Conservation (phyloP, 768 basidiomycete species). For the Serendipita vermifera region DNA sequence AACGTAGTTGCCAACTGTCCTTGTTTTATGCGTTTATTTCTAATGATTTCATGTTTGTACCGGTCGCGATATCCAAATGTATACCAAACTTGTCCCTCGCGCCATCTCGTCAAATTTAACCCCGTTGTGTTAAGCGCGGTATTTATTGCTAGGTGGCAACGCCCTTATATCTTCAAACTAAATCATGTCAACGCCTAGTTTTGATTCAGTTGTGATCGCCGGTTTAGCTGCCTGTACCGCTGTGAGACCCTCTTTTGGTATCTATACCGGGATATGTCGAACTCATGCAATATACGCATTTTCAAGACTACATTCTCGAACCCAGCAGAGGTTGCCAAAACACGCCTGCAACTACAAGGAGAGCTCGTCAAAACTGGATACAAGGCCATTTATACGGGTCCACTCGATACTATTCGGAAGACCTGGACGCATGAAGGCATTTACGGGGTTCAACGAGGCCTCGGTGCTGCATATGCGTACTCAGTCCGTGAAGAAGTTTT, state of each 20-base stretch:
- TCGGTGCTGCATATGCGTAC: slow-evolving; percentile 82
- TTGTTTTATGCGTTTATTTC: neutral
- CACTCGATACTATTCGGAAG: slow-evolving; percentile 74
- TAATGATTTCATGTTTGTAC: no score
- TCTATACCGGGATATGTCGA: neutral
- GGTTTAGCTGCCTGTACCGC: slow-evolving; percentile 85
- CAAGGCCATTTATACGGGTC: slow-evolving; percentile 72
- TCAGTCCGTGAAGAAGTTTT: slow-evolving; percentile 44
- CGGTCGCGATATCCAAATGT: no score
- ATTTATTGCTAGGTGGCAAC: no score
- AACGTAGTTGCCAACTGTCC: neutral
- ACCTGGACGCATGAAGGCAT: slow-evolving; percentile 85
- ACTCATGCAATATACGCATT: slow-evolving; percentile 13
- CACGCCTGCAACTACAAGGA: slow-evolving; percentile 89
- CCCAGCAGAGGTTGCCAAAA: slow-evolving; percentile 73
- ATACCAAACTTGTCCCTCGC: no score
- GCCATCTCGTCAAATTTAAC: no score
- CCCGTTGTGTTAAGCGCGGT: no score
- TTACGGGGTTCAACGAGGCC: slow-evolving; percentile 82
- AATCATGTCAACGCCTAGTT: neutral
- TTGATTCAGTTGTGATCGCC: slow-evolving; percentile 79
- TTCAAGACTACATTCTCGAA: slow-evolving; percentile 67
- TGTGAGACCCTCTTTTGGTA: slow-evolving; percentile 32
- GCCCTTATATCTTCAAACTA: no score
- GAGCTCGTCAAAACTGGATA: slow-evolving; percentile 70